Evolutionary conservation across 169 alveolate genomes (phyloP).

Genomic region (Cryptosporidium viatorum): DNA sequence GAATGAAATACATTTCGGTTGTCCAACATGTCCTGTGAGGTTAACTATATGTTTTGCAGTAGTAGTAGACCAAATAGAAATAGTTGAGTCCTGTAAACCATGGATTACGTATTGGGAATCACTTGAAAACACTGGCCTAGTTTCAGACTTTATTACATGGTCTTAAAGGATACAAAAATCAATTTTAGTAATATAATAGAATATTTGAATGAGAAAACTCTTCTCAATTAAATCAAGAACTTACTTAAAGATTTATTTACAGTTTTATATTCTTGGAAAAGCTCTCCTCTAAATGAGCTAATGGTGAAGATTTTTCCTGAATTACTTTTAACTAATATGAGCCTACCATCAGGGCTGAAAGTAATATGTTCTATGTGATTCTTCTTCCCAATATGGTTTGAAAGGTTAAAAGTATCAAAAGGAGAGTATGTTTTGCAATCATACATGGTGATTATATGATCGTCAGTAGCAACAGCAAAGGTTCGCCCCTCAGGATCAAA

Average conservation of each 20-base stretch:
- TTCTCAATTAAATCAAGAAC: background rate
- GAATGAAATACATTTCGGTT: conserved; percentile 52
- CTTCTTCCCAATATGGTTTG: conserved; percentile 15
- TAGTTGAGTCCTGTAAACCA: conserved; percentile 29
- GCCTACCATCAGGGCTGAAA: conserved; percentile 51
- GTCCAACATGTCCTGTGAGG: conserved; percentile 54
- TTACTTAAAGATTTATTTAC: conserved; percentile 29
- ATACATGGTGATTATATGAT: conserved; percentile 41
- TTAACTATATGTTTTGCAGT: conserved; percentile 34
- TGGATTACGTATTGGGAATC: conserved; percentile 65
- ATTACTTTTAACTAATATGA: conserved; percentile 36
- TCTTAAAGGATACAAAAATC: background rate
- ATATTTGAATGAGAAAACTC: background rate
- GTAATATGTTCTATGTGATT: conserved; percentile 37
- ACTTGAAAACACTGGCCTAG: conserved; percentile 65
- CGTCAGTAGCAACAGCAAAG: conserved; percentile 62
- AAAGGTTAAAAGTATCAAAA: conserved; percentile 40
- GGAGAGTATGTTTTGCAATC: conserved; percentile 64
- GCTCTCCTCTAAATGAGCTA: conserved; percentile 61
- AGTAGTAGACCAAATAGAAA: conserved; percentile 47
- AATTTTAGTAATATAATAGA: background rate
- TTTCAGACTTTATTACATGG: conserved; percentile 7
- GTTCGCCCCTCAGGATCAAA: conserved; percentile 71
- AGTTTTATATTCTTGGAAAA: conserved; percentile 50
- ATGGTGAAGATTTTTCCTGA: conserved; percentile 43